Percentiles rank a stretch among this genome's conserved stretches.
phyloP scores from a whole-genome alignment of 257 asterid species.

The Solanum appendiculatum region DNA sequence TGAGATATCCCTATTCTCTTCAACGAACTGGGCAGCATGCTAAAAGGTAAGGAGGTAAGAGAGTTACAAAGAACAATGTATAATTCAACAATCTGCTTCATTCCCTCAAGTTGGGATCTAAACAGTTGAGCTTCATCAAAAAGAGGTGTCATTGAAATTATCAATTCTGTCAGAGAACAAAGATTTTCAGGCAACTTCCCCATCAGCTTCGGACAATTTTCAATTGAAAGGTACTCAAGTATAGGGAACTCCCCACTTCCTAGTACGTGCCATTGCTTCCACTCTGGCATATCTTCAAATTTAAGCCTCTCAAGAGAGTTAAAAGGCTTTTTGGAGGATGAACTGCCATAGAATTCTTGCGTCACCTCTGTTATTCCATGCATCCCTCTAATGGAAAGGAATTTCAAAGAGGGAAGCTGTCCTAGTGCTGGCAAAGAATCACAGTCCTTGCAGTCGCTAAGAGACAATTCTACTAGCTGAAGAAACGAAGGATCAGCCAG shows the following conservation, averaged over 20 bases:
- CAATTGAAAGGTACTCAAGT: not conserved
- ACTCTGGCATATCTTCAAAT: not conserved
- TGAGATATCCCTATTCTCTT: rapidly evolving
- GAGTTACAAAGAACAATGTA: rapidly evolving
- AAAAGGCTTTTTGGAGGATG: not conserved
- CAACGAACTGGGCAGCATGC: not conserved
- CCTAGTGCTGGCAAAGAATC: not conserved
- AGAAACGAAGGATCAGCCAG: not conserved
- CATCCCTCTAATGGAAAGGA: not conserved
- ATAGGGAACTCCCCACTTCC: not conserved
- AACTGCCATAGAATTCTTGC: not conserved
- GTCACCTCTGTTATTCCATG: not conserved
- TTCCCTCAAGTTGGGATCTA: not conserved
- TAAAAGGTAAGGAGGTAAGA: not conserved
- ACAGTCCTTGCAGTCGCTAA: not conserved
- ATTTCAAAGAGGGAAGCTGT: not conserved
- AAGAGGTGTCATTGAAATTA: not conserved
- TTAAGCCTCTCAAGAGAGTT: not conserved
- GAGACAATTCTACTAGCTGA: not conserved
- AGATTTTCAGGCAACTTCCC: not conserved
- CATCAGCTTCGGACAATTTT: not conserved
- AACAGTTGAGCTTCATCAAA: not conserved
- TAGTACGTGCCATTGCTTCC: not conserved
- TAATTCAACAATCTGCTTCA: not conserved
- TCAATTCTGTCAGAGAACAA: not conserved